Percentiles rank a stretch among this genome's conserved stretches.
These are phyloP conservation scores for Cronartium ribicola DNA, from an alignment of 1,284 basidiomycete species.

Conservation along the genomic window DNA sequence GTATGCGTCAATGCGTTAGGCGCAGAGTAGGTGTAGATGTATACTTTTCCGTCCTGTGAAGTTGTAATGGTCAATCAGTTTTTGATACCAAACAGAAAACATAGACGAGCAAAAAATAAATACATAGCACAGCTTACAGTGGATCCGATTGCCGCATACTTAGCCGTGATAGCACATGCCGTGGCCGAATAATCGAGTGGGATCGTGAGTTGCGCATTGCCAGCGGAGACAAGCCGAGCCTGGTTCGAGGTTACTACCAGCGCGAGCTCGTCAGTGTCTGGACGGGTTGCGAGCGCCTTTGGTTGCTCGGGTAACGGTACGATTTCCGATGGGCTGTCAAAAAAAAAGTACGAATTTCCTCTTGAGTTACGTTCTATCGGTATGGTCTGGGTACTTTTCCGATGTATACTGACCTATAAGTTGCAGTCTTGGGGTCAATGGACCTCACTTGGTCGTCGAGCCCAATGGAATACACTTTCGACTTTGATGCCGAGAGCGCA, in stretches of 20 bases:
- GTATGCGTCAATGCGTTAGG: slow-evolving; percentile 43
- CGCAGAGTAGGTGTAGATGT: slow-evolving; percentile 56
- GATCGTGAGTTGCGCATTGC: slow-evolving; percentile 63
- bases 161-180: slow-evolving; percentile 57
- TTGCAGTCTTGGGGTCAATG: slow-evolving; percentile 55
- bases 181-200: slow-evolving; percentile 60
- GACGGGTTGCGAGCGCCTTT: slow-evolving; percentile 61
- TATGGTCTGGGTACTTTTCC: too few relatives aligned
- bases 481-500: slow-evolving; percentile 15
- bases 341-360: not conserved
- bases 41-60: slow-evolving; percentile 66
- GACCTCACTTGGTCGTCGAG: slow-evolving; percentile 75
- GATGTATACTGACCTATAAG: slow-evolving; percentile 20
- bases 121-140: slow-evolving; percentile 58
- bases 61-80: not conserved
- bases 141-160: slow-evolving; percentile 66
- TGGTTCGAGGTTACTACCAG: slow-evolving; percentile 65
- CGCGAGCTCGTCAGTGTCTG: slow-evolving; percentile 60
- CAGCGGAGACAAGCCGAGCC: slow-evolving; percentile 57
- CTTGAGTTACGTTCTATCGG: too few relatives aligned
- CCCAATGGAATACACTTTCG: slow-evolving; percentile 63
- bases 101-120: not conserved
- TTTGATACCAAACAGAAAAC: not conserved
- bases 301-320: slow-evolving; percentile 63
- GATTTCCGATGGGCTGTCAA: slow-evolving; percentile 38